These are phyloP conservation scores for Coemansia sp. DNA, from an alignment of 192 early-diverging fungal genomes.

Conservation along the genomic window DNA sequence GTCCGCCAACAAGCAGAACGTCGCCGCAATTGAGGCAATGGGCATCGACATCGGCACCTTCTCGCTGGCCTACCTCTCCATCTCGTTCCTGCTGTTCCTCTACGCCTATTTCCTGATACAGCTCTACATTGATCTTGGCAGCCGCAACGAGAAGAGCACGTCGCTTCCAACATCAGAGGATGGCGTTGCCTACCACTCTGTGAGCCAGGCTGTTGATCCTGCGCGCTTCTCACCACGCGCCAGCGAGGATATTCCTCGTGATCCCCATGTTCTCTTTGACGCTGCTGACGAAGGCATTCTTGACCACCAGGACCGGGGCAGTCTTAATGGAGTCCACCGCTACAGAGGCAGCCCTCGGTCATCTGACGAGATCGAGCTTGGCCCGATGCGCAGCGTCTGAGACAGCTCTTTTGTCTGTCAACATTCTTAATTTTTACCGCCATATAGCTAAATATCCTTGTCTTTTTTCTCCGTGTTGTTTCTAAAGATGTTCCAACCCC, in stretches of 20 bases:
- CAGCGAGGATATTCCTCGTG: constrained; percentile 9
- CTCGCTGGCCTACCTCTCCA: constrained; percentile 57
- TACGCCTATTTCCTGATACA: constrained; percentile 57
- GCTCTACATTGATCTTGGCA: constrained; percentile 45
- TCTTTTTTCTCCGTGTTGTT: neutral
- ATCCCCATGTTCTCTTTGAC: constrained; percentile 42
- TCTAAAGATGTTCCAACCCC: neutral
- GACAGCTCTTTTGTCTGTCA: neutral
- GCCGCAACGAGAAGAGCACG: constrained; percentile 18
- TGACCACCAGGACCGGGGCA: constrained; percentile 6
- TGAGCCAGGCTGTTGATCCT: constrained; percentile 18
- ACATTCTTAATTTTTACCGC: neutral
- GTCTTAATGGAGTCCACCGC: neutral
- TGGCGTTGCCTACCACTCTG: constrained; percentile 31
- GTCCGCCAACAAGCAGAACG: constrained; percentile 62
- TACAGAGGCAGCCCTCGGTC: constrained; percentile 19
- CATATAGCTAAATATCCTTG: no score
- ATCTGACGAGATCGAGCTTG: constrained; percentile 41
- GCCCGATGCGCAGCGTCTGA: constrained; percentile 16
- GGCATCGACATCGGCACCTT: constrained; percentile 62
- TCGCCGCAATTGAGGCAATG: constrained; percentile 43
- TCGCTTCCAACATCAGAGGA: constrained; percentile 33
- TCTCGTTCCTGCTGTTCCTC: constrained; percentile 62
- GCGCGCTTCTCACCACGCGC: neutral
- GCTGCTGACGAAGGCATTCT: constrained; percentile 21